phyloP scores from a whole-genome alignment of 768 basidiomycete genomes.

The Suillus clintonianus region DNA sequence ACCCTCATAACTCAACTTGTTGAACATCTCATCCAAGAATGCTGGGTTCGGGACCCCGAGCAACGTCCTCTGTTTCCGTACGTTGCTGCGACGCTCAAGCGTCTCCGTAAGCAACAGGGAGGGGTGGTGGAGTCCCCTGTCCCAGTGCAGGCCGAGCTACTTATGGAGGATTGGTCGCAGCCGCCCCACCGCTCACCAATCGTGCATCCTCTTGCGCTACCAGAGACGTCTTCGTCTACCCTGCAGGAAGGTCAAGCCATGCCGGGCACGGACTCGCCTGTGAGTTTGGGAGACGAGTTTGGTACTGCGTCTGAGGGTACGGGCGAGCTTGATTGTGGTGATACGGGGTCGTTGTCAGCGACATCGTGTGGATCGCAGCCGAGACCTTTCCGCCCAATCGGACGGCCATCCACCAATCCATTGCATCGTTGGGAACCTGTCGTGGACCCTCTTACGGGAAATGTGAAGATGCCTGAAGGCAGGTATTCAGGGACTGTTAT shows the following conservation, averaged over 20 bases:
- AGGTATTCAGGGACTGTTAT: slow-evolving; percentile 26
- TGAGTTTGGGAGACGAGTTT: not conserved
- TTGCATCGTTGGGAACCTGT: not conserved
- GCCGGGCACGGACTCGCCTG: no score
- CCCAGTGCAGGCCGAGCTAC: slow-evolving; percentile 31
- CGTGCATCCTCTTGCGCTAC: slow-evolving; percentile 35
- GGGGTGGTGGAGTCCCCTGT: slow-evolving; percentile 27
- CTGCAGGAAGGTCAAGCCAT: not conserved
- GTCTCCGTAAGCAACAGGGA: slow-evolving; percentile 43
- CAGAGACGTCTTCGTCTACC: slow-evolving; percentile 21
- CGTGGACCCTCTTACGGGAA: not conserved
- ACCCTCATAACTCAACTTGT: slow-evolving; percentile 34
- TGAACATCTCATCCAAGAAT: slow-evolving; percentile 48
- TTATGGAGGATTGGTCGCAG: slow-evolving; percentile 14
- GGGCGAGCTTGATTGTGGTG: no score
- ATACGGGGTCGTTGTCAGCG: not conserved
- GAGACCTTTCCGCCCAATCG: not conserved
- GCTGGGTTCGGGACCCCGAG: slow-evolving; percentile 58
- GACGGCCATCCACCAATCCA: not conserved
- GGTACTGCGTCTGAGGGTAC: not conserved
- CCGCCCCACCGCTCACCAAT: slow-evolving; percentile 34
- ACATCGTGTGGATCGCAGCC: not conserved
- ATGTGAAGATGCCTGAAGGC: slow-evolving; percentile 35
- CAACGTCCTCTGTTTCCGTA: slow-evolving; percentile 54
- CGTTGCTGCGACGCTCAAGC: slow-evolving; percentile 48